Percentiles rank a stretch among this genome's conserved stretches.
Evolutionary conservation across 2,329 filamentous ascomycete genomes (phyloP).

Genomic region (Aaosphaeria pasadenensis): DNA sequence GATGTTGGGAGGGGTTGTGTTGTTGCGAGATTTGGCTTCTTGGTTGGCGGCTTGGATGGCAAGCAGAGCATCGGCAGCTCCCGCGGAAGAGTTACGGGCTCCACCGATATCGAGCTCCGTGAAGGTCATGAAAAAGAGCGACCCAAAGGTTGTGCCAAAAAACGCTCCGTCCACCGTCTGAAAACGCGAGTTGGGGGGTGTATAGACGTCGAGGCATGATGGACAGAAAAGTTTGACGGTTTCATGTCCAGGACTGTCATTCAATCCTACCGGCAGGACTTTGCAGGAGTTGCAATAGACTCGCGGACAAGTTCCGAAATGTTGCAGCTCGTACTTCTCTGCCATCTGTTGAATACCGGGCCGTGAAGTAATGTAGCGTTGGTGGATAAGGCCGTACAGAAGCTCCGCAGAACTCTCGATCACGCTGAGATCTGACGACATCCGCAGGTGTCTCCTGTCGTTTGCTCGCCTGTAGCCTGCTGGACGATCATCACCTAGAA

Average conservation of each 20-base stretch:
- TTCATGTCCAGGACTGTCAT: slow-evolving; percentile 92
- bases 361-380: slow-evolving; percentile 95
- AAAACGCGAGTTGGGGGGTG: slow-evolving; percentile 93
- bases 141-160: slow-evolving; percentile 95
- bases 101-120: slow-evolving; percentile 85
- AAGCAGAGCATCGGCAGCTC: slow-evolving; percentile 32
- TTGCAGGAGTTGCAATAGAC: slow-evolving; percentile 88
- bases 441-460: slow-evolving; percentile 72
- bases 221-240: slow-evolving; percentile 99
- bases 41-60: slow-evolving; percentile 34
- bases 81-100: slow-evolving; percentile 55
- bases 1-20: slow-evolving; percentile 32
- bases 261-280: slow-evolving; percentile 88
- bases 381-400: slow-evolving; percentile 96
- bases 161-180: slow-evolving; percentile 97
- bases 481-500: slow-evolving; percentile 55
- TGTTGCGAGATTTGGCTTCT: slow-evolving; percentile 31
- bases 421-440: slow-evolving; percentile 88
- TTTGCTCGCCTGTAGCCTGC: slow-evolving; percentile 46
- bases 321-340: slow-evolving; percentile 95
- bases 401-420: slow-evolving; percentile 98
- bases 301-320: slow-evolving; percentile 94
- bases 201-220: slow-evolving; percentile 94
- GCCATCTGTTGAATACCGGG: slow-evolving; percentile 98
- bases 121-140: slow-evolving; percentile 97